Evolutionary conservation across 2,329 filamentous ascomycete species (phyloP).

Genomic region (Scytalidium lignicola): DNA sequence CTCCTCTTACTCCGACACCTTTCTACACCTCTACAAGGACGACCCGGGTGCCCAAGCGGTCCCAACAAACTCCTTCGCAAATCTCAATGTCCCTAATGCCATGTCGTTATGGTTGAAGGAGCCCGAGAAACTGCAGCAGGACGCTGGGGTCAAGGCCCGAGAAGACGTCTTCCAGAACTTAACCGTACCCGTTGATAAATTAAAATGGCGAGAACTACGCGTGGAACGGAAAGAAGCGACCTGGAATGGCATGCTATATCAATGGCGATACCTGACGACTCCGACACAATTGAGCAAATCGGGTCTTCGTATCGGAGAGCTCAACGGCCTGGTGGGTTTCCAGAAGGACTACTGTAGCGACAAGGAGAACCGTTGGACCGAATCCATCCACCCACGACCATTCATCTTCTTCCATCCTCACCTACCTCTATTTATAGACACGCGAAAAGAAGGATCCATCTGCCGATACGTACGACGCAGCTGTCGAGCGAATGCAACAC

Average conservation of each 20-base stretch:
- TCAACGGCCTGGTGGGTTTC: constrained; percentile 73
- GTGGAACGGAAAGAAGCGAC: constrained; percentile 19
- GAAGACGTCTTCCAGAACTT: constrained; percentile 62
- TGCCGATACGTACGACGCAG: constrained; percentile 89
- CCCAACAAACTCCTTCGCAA: constrained; percentile 73
- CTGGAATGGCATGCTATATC: constrained; percentile 43
- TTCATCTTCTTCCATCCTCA: constrained; percentile 85
- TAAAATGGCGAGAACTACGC: constrained; percentile 24
- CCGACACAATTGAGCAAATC: constrained; percentile 29
- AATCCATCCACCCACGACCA: constrained; percentile 59
- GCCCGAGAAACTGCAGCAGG: constrained; percentile 59
- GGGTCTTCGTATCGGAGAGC: constrained; percentile 50
- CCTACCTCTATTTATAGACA: constrained; percentile 90
- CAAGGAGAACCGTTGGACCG: constrained; percentile 61
- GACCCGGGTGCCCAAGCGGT: constrained; percentile 52
- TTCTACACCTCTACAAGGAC: constrained; percentile 68
- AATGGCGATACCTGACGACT: constrained; percentile 63
- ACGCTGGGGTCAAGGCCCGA: constrained; percentile 57
- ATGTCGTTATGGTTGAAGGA: constrained; percentile 77
- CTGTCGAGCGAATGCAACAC: constrained; percentile 80
- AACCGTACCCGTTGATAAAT: constrained; percentile 25
- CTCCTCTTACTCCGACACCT: constrained; percentile 69
- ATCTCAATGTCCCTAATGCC: constrained; percentile 67
- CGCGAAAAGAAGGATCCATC: constrained; percentile 76
- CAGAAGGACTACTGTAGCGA: constrained; percentile 68